phyloP scores from a whole-genome alignment of 1,284 basidiomycete genomes.

The Dichomitus squalens region DNA sequence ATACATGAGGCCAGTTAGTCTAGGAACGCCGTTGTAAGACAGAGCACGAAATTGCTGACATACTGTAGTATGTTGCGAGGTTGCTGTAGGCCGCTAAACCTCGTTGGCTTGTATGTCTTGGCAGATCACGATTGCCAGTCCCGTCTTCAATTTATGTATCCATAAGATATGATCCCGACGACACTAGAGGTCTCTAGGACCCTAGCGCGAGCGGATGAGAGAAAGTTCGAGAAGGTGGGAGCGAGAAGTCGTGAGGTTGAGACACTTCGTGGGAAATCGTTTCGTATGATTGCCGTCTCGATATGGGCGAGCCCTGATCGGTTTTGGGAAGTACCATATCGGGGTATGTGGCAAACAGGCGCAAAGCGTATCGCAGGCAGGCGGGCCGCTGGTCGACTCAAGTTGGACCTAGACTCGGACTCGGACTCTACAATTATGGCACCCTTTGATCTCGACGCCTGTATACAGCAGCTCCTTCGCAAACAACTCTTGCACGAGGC shows the following conservation, averaged over 20 bases:
- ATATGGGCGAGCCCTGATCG: background rate
- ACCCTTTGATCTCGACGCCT: constrained; percentile 94
- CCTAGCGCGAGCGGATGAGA: background rate
- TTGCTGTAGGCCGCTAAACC: background rate
- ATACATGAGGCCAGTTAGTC: background rate
- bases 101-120: background rate
- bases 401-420: constrained; percentile 5
- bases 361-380: constrained; percentile 1
- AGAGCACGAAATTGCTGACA: background rate
- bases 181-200: background rate
- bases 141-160: background rate
- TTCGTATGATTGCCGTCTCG: constrained; percentile 6
- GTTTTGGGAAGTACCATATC: background rate
- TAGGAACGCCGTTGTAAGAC: background rate
- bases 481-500: constrained; percentile 95
- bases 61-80: background rate
- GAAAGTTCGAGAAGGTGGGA: constrained; percentile 3
- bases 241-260: background rate
- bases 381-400: background rate
- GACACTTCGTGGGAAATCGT: constrained; percentile 10
- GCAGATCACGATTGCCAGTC: background rate
- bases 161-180: background rate
- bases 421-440: constrained; percentile 55
- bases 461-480: constrained; percentile 86
- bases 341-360: constrained; percentile 4